phyloP scores from a whole-genome alignment of 805 yeast species.

The Phaffomyces thermotolerans region DNA sequence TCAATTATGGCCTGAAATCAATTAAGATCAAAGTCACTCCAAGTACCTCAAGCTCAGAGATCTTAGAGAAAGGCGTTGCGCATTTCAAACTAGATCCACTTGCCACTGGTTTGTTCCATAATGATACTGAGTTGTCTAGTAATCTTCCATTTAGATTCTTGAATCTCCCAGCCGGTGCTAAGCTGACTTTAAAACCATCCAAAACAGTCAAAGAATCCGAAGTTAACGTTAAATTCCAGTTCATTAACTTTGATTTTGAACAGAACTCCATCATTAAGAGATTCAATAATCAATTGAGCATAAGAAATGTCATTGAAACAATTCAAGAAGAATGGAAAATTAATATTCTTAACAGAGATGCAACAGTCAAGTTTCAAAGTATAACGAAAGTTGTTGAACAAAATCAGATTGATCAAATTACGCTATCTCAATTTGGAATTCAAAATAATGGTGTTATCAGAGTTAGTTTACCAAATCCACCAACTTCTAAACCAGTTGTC shows the following conservation, averaged over 20 bases:
- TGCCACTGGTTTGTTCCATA: slow-evolving; percentile 25
- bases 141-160: slow-evolving; percentile 37
- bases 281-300: slow-evolving; percentile 10
- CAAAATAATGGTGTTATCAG: slow-evolving; percentile 22
- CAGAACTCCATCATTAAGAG: slow-evolving; percentile 22
- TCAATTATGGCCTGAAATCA: slow-evolving; percentile 28
- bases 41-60: slow-evolving; percentile 30
- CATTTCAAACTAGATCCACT: slow-evolving; percentile 30
- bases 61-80: slow-evolving; percentile 27
- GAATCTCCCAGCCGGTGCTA: slow-evolving; percentile 39
- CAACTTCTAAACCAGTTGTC: slow-evolving; percentile 1
- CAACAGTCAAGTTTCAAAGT: slow-evolving; percentile 17
- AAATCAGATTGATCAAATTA: slow-evolving; percentile 5
- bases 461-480: slow-evolving; percentile 9
- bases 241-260: slow-evolving; percentile 19
- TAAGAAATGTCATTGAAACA: slow-evolving; percentile 11
- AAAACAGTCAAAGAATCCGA: slow-evolving; percentile 3
- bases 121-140: slow-evolving; percentile 27
- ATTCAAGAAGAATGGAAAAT: slow-evolving; percentile 16
- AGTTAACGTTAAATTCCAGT: slow-evolving; percentile 27
- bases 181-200: slow-evolving; percentile 25
- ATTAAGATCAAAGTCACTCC: slow-evolving; percentile 30
- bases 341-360: slow-evolving; percentile 10
- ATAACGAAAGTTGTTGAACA: slow-evolving; percentile 14
- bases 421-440: slow-evolving; percentile 16